These are phyloP conservation scores for Fusarium miscanthi DNA, from an alignment of 2,329 filamentous ascomycete genomes.

Conservation along the genomic window DNA sequence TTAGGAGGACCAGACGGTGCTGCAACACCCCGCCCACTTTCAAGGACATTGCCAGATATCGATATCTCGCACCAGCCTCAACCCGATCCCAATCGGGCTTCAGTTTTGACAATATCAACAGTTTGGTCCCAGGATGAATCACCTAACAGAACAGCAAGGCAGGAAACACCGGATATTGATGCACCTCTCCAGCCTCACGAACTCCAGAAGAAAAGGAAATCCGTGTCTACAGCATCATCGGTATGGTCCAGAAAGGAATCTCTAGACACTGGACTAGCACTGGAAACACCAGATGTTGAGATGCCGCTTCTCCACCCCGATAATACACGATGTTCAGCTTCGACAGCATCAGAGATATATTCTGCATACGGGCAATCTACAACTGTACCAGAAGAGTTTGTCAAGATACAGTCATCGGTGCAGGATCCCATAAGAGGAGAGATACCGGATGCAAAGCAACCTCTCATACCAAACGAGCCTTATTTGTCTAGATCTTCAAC, in stretches of 20 bases:
- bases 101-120: constrained; percentile 28
- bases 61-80: constrained; percentile 19
- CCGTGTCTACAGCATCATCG: constrained; percentile 21
- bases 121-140: constrained; percentile 20
- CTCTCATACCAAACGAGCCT: constrained; percentile 18
- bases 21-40: constrained; percentile 23
- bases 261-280: neutral
- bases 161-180: constrained; percentile 19
- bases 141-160: neutral
- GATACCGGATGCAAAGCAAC: constrained; percentile 2
- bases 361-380: constrained; percentile 9
- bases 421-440: constrained; percentile 20
- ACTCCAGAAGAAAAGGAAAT: constrained; percentile 9
- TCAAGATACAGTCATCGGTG: constrained; percentile 3
- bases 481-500: constrained; percentile 11
- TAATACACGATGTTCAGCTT: constrained; percentile 23
- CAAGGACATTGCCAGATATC: constrained; percentile 20
- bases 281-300: constrained; percentile 13
- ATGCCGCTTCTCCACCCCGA: constrained; percentile 21
- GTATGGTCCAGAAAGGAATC: constrained; percentile 3
- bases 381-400: constrained; percentile 19
- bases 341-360: constrained; percentile 25
- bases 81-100: constrained; percentile 9
- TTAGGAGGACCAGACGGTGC: constrained; percentile 8
- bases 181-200: constrained; percentile 22